phyloP scores from a whole-genome alignment of 2,329 filamentous ascomycete species.

The Cladobotryum protrusum region DNA sequence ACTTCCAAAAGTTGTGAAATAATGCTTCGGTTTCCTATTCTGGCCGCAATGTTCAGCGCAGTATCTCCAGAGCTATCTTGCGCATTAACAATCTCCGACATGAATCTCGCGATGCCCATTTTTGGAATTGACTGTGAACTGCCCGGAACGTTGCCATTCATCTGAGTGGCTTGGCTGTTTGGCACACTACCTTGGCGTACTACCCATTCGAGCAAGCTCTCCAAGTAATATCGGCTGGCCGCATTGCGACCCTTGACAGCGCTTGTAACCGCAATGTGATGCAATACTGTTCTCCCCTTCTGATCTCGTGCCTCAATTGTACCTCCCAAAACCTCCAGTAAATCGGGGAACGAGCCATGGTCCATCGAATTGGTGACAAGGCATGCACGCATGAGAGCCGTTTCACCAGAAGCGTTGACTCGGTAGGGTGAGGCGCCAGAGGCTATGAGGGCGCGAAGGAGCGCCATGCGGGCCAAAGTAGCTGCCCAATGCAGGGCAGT shows the following conservation, averaged over 20 bases:
- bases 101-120: slow-evolving; percentile 86
- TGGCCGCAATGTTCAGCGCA: slow-evolving; percentile 84
- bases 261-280: slow-evolving; percentile 93
- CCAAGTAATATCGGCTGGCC: slow-evolving; percentile 91
- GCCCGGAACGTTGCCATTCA: slow-evolving; percentile 28
- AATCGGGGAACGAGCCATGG: slow-evolving; percentile 79
- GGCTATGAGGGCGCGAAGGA: slow-evolving; percentile 74
- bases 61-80: slow-evolving; percentile 93
- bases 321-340: slow-evolving; percentile 80
- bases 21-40: slow-evolving; percentile 89
- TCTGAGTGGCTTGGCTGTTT: slow-evolving; percentile 40
- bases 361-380: slow-evolving; percentile 93
- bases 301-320: slow-evolving; percentile 88
- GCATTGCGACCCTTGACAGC: slow-evolving; percentile 89
- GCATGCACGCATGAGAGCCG: slow-evolving; percentile 86
- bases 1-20: slow-evolving; percentile 96
- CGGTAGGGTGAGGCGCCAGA: slow-evolving; percentile 83
- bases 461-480: slow-evolving; percentile 76
- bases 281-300: slow-evolving; percentile 83
- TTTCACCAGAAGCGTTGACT: slow-evolving; percentile 85
- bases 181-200: slow-evolving; percentile 72
- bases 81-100: slow-evolving; percentile 94
- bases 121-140: slow-evolving; percentile 48
- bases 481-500: slow-evolving; percentile 96
- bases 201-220: slow-evolving; percentile 89